Base-by-base conservation (phyloP, 495 filamentous ascomycete genomes). In the Lepidopterella palustris region DNA sequence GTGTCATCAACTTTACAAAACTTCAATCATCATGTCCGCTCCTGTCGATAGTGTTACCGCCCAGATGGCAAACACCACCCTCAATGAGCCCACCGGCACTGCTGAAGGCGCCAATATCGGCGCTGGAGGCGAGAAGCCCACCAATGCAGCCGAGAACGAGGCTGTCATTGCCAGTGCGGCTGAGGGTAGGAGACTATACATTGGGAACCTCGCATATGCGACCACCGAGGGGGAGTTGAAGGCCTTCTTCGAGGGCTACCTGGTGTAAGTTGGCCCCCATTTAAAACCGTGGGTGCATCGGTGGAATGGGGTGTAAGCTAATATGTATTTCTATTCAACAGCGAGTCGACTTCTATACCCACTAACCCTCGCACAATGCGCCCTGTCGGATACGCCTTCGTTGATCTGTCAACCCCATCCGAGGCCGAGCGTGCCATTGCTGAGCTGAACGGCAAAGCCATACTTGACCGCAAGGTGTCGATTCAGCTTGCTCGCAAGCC, bases 221-320 rank as follows among this genome's bases (percentile, higher is more conserved):
- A 97, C 93, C 82, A 95, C 91, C 72, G 93, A 97, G 88, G 93
- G 89, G 84, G 90, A 96, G 83, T 88, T 99, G 81, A 96, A 92
- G 80, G 90, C 91, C 58, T 99, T 99, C 83, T 99, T 99, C 85
- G 88, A 88, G 79, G 86, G 82, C 76, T 97, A 92, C 85, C 86
- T 90, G 77, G 87, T 99, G 95, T 99, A 84, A 84, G 93, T 88
- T 63, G 42, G 24, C 20, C 23, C 21, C 18, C 23, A 65, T 5
- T 4, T 51, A n/a, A 45, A 45, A 10, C 24, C 8, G 31, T 28
- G n/a, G 21, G 45, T 20, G 21, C 27, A 21, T 45, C 53, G 31
- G 20, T 40, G 60, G 40, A 54, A 11, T 56, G 18, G 60, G 25
- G 27, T 25, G 8, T 25, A 45, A 55, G 59, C 67, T 72, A 50